Percentiles rank a stretch among this genome's conserved stretches.
Evolutionary conservation across 176 grass and related monocot species (phyloP).

Genomic region (Avena eriantha): DNA sequence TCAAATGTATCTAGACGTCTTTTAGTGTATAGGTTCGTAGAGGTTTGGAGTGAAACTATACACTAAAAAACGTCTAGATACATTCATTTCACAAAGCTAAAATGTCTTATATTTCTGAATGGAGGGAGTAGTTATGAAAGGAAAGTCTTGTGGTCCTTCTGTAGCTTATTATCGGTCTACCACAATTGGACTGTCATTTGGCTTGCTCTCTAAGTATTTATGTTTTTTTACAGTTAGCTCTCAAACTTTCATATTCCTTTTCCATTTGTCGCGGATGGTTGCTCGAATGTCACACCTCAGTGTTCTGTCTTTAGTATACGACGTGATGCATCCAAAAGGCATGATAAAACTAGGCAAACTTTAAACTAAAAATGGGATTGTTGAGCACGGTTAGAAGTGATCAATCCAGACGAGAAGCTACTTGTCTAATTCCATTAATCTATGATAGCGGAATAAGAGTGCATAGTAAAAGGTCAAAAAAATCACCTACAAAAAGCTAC

Average conservation of each 20-base stretch:
- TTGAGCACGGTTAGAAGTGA: slow-evolving; percentile 1
- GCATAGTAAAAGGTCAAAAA: neutral
- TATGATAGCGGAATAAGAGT: neutral
- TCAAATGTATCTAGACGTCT: no score
- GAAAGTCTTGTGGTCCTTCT: slow-evolving; percentile 21
- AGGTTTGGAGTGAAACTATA: no score
- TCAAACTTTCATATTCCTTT: neutral
- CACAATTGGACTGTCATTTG: neutral
- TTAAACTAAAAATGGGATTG: neutral
- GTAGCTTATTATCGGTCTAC: slow-evolving; percentile 12
- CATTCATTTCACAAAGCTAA: no score
- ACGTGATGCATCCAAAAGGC: slow-evolving; percentile 17
- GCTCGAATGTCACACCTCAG: slow-evolving; percentile 1
- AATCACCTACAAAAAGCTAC: neutral
- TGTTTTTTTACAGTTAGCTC: neutral
- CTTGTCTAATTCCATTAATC: slow-evolving; percentile 9
- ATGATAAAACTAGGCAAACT: neutral
- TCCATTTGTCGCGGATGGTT: neutral
- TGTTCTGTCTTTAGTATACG: neutral
- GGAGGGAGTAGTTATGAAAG: neutral
- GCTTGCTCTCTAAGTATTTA: neutral
- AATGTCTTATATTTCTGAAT: no score
- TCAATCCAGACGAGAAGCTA: neutral
- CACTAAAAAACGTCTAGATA: no score
- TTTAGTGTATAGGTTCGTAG: no score